Base-by-base conservation (phyloP, 2,329 filamentous ascomycete genomes). In the Fusarium pseudocircinatum region DNA sequence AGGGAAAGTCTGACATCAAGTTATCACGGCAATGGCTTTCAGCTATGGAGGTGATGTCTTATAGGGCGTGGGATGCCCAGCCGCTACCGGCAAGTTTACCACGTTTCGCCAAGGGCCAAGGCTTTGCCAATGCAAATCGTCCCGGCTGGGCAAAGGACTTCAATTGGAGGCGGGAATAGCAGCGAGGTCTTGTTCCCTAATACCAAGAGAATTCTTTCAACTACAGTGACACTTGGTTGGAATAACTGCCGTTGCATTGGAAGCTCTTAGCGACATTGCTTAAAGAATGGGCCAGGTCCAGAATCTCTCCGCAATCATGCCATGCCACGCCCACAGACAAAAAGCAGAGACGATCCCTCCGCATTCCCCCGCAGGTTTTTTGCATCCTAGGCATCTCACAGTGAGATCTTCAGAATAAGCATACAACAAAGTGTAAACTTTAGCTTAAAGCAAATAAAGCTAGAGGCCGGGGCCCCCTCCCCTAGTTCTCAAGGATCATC, bases 81-180 rank as follows among this genome's bases (percentile, higher is more conserved):
- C 52, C 70, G 22, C 66, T 57, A 69, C 32, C 39, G 44, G 60
- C 56, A 40, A 30, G 20, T 26, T n/a, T 28, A 64, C 71, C 71
- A 72, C 63, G 34, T 60, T 36, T 50, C 47, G 69, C 74, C 74
- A 76, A 76, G 74, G 74, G 50, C 50, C 50, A 54, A 54, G 50
- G 15, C 13, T 34, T 20, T 37, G 37, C 66, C 43, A 57, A 66
- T 42, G 57, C 32, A 69, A 76, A 72, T 72, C 69, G 34, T 50
- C 60, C 62, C 64, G 22, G 49, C 72, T 73, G 59, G 72, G 72
- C 74, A 53, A 37, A 36, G 4, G 24, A 28, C 20, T 57, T 49
- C 62, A 70, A 75, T 75, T 74, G 73, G 74, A 72, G 63, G 63
- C 73, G 72, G 73, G 67, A 75, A 75, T 75, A 75, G 69, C 54